Percentiles rank a stretch among this genome's conserved stretches.
Conservation (phyloP, 179 eudicot genomes). For the Vitellaria paradoxa region DNA sequence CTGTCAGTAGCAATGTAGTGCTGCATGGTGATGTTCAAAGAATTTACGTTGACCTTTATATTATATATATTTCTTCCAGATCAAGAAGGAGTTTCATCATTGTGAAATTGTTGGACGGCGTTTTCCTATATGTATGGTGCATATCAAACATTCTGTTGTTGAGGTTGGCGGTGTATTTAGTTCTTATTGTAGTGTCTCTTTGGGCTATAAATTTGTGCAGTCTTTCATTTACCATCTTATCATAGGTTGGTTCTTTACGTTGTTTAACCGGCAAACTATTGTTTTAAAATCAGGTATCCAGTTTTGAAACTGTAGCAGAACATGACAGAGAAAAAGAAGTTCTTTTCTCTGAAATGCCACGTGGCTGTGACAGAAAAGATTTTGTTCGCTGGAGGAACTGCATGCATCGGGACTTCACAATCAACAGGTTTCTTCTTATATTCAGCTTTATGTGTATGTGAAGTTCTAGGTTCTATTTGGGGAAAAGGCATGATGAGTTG, state of each 20-base stretch:
- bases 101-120: slow-evolving; percentile 63
- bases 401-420: slow-evolving; percentile 79
- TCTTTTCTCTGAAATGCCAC: slow-evolving; percentile 30
- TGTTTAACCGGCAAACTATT: slow-evolving; percentile 4
- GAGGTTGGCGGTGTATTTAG: slow-evolving; percentile 55
- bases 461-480: neutral
- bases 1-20: neutral
- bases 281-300: slow-evolving; percentile 64
- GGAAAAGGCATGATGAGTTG: neutral
- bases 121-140: slow-evolving; percentile 83
- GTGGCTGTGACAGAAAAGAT: slow-evolving; percentile 52
- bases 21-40: slow-evolving; percentile 5
- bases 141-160: slow-evolving; percentile 47
- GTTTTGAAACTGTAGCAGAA: slow-evolving; percentile 59
- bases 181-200: neutral
- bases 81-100: slow-evolving; percentile 49
- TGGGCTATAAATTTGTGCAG: neutral
- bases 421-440: slow-evolving; percentile 59
- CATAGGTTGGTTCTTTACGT: neutral
- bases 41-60: neutral
- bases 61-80: slow-evolving; percentile 32
- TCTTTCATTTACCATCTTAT: neutral
- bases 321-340: slow-evolving; percentile 29
- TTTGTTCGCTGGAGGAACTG: slow-evolving; percentile 59
- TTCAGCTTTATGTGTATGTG: neutral